Conservation (phyloP, 2,329 filamentous ascomycete genomes). For the Cercospora sp. region DNA sequence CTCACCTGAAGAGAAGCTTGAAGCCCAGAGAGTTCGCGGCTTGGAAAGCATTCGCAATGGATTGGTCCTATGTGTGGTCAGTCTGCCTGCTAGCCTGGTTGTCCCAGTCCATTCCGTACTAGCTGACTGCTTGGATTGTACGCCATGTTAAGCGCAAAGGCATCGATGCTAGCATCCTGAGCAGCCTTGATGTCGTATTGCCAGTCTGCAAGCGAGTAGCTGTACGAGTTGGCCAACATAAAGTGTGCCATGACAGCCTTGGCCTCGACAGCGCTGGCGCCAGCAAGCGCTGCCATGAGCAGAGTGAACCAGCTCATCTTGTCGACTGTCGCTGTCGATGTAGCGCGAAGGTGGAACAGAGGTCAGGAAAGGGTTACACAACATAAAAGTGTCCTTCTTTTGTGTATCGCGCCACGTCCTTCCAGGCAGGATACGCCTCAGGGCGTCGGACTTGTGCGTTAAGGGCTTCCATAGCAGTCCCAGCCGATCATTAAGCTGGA, state of each 20-base stretch:
- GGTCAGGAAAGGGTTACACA: background rate
- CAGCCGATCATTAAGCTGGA: background rate
- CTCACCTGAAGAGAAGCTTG: constrained; percentile 56
- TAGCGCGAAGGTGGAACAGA: background rate
- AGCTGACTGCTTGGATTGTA: constrained; percentile 37
- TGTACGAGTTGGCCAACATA: constrained; percentile 22
- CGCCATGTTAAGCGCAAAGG: constrained; percentile 56
- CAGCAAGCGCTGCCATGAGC: constrained; percentile 17
- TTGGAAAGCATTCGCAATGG: constrained; percentile 53
- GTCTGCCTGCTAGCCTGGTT: background rate
- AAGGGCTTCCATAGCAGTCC: background rate
- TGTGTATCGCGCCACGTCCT: background rate
- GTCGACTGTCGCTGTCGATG: background rate
- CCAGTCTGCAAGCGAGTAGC: constrained; percentile 19
- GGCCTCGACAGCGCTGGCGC: constrained; percentile 15
- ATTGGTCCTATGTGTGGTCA: constrained; percentile 39
- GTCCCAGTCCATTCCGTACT: background rate
- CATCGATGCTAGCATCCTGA: constrained; percentile 43
- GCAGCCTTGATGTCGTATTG: constrained; percentile 20
- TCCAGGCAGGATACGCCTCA: background rate
- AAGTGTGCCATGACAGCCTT: constrained; percentile 22
- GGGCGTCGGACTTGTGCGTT: background rate
- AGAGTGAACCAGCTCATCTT: constrained; percentile 19
- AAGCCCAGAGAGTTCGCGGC: constrained; percentile 39
- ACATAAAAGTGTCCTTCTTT: background rate